Percentiles rank a stretch among this genome's conserved stretches.
Evolutionary conservation across 148 eudicot genomes (phyloP).

Genomic region (Camellia japonica): DNA sequence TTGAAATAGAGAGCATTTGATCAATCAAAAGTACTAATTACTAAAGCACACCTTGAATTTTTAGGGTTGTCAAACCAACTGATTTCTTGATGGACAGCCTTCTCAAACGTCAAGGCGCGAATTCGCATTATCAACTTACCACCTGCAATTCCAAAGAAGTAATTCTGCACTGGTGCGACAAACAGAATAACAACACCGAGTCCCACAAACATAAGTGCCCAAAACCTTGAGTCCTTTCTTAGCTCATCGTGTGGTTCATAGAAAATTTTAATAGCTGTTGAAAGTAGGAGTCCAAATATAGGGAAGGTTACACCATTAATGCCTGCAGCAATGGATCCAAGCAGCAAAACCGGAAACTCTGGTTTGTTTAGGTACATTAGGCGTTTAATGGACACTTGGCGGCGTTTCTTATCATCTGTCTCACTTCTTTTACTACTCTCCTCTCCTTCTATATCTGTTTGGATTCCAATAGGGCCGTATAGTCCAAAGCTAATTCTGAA

Average conservation of each 20-base stretch:
- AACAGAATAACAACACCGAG: slow-evolving; percentile 37
- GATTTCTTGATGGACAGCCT: slow-evolving; percentile 75
- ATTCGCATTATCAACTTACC: slow-evolving; percentile 69
- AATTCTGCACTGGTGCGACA: slow-evolving; percentile 60
- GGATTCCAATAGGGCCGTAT: slow-evolving; percentile 35
- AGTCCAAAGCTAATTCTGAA: slow-evolving; percentile 29
- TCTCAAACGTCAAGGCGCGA: slow-evolving; percentile 63
- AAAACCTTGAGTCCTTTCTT: slow-evolving; percentile 50
- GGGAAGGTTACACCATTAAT: slow-evolving; percentile 67
- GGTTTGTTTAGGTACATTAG: slow-evolving; percentile 66
- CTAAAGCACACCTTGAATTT: slow-evolving; percentile 57
- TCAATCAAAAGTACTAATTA: no score
- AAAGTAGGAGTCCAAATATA: slow-evolving; percentile 55
- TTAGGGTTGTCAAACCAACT: slow-evolving; percentile 88
- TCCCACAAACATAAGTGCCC: slow-evolving; percentile 52
- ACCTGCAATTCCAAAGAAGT: slow-evolving; percentile 75
- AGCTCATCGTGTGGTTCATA: slow-evolving; percentile 49
- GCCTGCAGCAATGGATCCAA: slow-evolving; percentile 64
- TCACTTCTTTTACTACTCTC: slow-evolving; percentile 14
- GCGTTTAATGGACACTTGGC: slow-evolving; percentile 40
- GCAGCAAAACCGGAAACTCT: slow-evolving; percentile 50
- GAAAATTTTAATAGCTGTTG: slow-evolving; percentile 59
- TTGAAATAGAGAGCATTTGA: not conserved
- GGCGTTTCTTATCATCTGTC: slow-evolving; percentile 18
- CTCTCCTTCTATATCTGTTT: slow-evolving; percentile 22